Conservation (phyloP, 306 rosid species). For the Trifolium pratense region DNA sequence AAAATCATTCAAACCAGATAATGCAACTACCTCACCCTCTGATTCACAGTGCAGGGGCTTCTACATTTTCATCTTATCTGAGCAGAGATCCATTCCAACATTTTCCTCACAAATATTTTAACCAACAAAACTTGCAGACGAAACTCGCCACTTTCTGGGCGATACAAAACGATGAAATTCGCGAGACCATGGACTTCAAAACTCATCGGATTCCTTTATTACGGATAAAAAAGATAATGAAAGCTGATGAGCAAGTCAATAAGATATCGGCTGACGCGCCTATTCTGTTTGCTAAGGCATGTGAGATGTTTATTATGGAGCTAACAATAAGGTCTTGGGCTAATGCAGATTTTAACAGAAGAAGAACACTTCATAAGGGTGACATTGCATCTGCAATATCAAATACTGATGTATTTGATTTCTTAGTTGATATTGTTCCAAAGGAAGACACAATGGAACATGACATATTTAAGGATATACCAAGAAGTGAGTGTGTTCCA, state of each 20-base stretch:
- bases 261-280: constrained; percentile 72
- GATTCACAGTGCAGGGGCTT: constrained; percentile 40
- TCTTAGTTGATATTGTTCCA: constrained; percentile 63
- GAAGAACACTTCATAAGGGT: constrained; percentile 59
- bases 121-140: constrained; percentile 49
- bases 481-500: constrained; percentile 39
- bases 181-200: constrained; percentile 48
- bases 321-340: constrained; percentile 65
- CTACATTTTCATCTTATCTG: constrained; percentile 43
- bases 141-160: constrained; percentile 59
- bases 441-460: constrained; percentile 53
- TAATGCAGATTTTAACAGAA: constrained; percentile 59
- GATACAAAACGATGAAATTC: constrained; percentile 49
- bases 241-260: constrained; percentile 61
- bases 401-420: constrained; percentile 63
- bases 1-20: constrained; percentile 30
- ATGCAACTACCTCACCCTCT: constrained; percentile 45
- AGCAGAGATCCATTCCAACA: constrained; percentile 26
- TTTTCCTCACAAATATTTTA: constrained; percentile 45
- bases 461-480: constrained; percentile 46
- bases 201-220: constrained; percentile 59
- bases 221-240: constrained; percentile 76
- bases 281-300: constrained; percentile 65
- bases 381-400: constrained; percentile 68
- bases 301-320: constrained; percentile 74